These are phyloP conservation scores for Byssothecium circinans DNA, from an alignment of 2,329 filamentous ascomycete genomes.

Conservation along the genomic window DNA sequence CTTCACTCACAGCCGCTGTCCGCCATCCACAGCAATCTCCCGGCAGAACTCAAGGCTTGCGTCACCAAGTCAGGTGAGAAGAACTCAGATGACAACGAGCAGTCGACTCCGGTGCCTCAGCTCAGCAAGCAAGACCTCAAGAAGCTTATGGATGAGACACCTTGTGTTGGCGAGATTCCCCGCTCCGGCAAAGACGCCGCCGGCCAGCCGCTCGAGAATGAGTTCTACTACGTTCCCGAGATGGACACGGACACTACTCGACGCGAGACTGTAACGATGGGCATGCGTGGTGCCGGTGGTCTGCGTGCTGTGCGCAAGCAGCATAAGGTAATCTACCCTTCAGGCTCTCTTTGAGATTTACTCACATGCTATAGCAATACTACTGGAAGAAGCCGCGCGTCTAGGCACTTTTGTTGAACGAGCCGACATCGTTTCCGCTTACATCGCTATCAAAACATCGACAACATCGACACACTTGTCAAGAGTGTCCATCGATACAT, in stretches of 20 bases:
- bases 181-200: constrained; percentile 95
- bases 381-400: constrained; percentile 66
- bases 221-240: constrained; percentile 96
- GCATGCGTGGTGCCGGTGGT: constrained; percentile 85
- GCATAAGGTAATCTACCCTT: constrained; percentile 73
- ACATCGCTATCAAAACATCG: neutral
- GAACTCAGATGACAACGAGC: constrained; percentile 16
- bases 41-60: constrained; percentile 55
- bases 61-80: constrained; percentile 24
- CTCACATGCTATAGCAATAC: constrained; percentile 60
- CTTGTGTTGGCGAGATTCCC: constrained; percentile 83
- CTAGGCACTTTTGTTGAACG: constrained; percentile 11
- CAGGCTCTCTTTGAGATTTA: neutral
- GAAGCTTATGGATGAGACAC: constrained; percentile 69
- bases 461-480: neutral
- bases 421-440: neutral
- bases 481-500: neutral
- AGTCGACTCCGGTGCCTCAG: constrained; percentile 26
- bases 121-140: constrained; percentile 59
- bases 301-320: constrained; percentile 89
- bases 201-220: constrained; percentile 88
- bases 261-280: constrained; percentile 79
- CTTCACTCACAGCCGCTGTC: constrained; percentile 89
- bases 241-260: constrained; percentile 77
- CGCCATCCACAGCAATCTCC: constrained; percentile 84